phyloP scores from a whole-genome alignment of 2,329 filamentous ascomycete genomes.

The Orbilia oligospora region DNA sequence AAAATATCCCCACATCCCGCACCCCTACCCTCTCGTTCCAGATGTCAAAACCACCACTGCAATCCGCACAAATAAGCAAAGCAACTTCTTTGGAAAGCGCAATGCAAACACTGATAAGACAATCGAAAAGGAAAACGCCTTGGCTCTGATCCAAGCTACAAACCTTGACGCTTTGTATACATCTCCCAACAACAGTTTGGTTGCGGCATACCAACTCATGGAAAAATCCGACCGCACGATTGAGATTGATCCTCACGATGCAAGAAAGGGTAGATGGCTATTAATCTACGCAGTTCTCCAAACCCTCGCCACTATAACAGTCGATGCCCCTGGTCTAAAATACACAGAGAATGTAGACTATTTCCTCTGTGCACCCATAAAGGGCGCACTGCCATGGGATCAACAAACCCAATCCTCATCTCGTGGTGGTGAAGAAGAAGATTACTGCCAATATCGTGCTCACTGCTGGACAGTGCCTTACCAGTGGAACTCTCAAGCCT shows the following conservation, averaged over 20 bases:
- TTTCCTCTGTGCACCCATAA: slow-evolving; percentile 73
- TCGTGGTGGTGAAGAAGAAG: slow-evolving; percentile 51
- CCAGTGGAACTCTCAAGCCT: slow-evolving; percentile 66
- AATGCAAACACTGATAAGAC: slow-evolving; percentile 56
- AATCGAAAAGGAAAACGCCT: slow-evolving; percentile 70
- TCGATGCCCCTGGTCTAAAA: slow-evolving; percentile 72
- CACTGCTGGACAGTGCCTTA: slow-evolving; percentile 71
- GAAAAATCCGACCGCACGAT: slow-evolving; percentile 72
- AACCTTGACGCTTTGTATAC: slow-evolving; percentile 74
- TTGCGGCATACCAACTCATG: slow-evolving; percentile 73
- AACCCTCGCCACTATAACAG: slow-evolving; percentile 73
- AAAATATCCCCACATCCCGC: slow-evolving; percentile 76
- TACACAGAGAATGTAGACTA: slow-evolving; percentile 73
- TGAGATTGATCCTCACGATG: slow-evolving; percentile 72
- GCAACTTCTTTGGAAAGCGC: slow-evolving; percentile 62
- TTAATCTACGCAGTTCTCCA: slow-evolving; percentile 75
- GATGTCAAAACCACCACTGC: slow-evolving; percentile 51
- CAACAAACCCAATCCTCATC: slow-evolving; percentile 44
- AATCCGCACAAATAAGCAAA: slow-evolving; percentile 54
- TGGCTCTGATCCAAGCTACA: slow-evolving; percentile 75
- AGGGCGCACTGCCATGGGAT: slow-evolving; percentile 73
- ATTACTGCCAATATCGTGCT: slow-evolving; percentile 53
- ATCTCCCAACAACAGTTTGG: slow-evolving; percentile 71
- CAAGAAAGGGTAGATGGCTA: slow-evolving; percentile 75
- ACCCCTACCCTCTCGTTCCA: slow-evolving; percentile 77